These are phyloP conservation scores for Coemansia sp. DNA, from an alignment of 192 early-diverging fungal species.

Conservation along the genomic window DNA sequence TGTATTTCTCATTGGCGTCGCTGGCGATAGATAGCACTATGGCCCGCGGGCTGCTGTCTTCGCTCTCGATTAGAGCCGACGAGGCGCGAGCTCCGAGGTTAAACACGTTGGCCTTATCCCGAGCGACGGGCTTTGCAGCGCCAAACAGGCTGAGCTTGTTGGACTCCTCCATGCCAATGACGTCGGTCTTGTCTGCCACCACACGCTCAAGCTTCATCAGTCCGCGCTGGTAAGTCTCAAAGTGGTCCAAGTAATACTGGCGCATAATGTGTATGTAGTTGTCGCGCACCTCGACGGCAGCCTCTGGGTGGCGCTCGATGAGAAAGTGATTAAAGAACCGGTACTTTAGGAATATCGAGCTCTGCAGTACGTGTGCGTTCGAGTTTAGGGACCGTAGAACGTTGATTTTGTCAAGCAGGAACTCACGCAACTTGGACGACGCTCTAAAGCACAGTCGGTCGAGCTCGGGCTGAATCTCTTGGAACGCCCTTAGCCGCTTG, in stretches of 20 bases:
- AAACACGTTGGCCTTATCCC: slow-evolving; percentile 83
- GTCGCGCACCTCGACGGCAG: slow-evolving; percentile 81
- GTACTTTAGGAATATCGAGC: slow-evolving; percentile 87
- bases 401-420: slow-evolving; percentile 83
- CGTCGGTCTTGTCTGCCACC: slow-evolving; percentile 78
- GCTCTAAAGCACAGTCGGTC: slow-evolving; percentile 86
- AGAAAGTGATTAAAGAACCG: slow-evolving; percentile 91
- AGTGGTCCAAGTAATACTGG: slow-evolving; percentile 86
- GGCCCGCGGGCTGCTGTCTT: slow-evolving; percentile 70
- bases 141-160: slow-evolving; percentile 74
- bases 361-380: slow-evolving; percentile 91
- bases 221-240: slow-evolving; percentile 82
- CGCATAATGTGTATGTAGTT: slow-evolving; percentile 83
- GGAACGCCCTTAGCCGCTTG: slow-evolving; percentile 72
- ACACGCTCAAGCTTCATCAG: slow-evolving; percentile 73
- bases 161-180: slow-evolving; percentile 85
- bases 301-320: slow-evolving; percentile 82
- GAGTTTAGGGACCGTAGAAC: slow-evolving; percentile 84
- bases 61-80: slow-evolving; percentile 62
- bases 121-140: slow-evolving; percentile 62
- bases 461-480: slow-evolving; percentile 88
- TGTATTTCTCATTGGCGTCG: slow-evolving; percentile 40
- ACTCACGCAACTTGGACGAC: slow-evolving; percentile 82
- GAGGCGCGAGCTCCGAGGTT: slow-evolving; percentile 77
- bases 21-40: slow-evolving; percentile 63